These are phyloP conservation scores for Talaromyces amestolkiae DNA, from an alignment of 2,329 filamentous ascomycete genomes.

Conservation along the genomic window DNA sequence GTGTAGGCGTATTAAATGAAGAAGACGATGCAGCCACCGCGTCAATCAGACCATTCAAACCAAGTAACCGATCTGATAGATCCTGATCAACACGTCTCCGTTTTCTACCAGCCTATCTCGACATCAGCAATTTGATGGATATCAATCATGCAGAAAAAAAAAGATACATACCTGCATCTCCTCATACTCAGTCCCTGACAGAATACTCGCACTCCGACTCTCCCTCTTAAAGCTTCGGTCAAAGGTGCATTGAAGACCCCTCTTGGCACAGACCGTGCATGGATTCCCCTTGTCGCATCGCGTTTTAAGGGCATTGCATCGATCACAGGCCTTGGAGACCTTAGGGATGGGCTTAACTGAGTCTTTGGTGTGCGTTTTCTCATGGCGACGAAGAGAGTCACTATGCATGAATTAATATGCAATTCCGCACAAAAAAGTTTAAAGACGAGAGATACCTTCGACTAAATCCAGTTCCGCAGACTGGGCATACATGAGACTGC, in stretches of 20 bases:
- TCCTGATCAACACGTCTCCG: constrained; percentile 8
- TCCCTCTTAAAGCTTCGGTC: constrained; percentile 6
- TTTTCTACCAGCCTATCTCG: background rate
- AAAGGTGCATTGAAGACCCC: constrained; percentile 19
- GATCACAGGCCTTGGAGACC: constrained; percentile 18
- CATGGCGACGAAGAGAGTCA: constrained; percentile 19
- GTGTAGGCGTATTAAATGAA: background rate
- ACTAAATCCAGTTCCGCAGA: constrained; percentile 13
- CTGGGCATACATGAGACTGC: constrained; percentile 9
- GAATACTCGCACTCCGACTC: constrained; percentile 6
- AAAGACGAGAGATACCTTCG: background rate
- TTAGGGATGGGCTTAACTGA: background rate
- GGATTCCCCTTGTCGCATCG: constrained; percentile 20
- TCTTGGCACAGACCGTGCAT: constrained; percentile 17
- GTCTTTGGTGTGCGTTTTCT: constrained; percentile 12
- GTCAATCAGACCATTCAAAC: background rate
- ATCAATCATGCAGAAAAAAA: too few relatives aligned
- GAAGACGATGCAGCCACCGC: background rate
- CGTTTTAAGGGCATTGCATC: constrained; percentile 18
- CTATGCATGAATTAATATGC: background rate
- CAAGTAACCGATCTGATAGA: background rate
- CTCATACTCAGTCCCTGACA: background rate
- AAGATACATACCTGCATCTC: background rate
- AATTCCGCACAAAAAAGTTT: background rate
- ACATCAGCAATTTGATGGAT: background rate